These are phyloP conservation scores for Trifolium dubium DNA, from an alignment of 306 rosid genomes.

Conservation along the genomic window DNA sequence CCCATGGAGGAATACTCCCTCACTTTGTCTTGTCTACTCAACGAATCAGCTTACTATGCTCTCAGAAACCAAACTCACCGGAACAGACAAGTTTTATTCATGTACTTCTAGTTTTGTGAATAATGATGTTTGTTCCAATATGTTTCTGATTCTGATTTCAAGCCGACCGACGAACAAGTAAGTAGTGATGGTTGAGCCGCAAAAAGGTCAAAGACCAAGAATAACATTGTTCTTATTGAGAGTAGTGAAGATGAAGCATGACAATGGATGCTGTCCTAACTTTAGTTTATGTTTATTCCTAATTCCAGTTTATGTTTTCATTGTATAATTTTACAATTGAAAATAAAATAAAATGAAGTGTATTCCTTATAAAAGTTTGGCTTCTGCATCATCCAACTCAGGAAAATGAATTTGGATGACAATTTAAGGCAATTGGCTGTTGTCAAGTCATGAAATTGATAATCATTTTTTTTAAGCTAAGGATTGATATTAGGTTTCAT, in stretches of 20 bases:
- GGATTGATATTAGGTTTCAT: no score
- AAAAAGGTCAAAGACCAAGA: slow-evolving; percentile 67
- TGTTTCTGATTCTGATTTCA: slow-evolving; percentile 43
- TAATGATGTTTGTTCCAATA: slow-evolving; percentile 29
- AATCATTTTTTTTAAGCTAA: no score
- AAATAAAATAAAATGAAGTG: slow-evolving; percentile 13
- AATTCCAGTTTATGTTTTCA: neutral
- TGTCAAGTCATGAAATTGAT: no score
- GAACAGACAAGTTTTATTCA: slow-evolving; percentile 63
- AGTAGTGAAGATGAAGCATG: slow-evolving; percentile 84
- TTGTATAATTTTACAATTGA: neutral
- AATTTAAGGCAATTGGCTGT: neutral
- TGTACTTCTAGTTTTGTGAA: slow-evolving; percentile 20
- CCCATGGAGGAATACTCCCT: slow-evolving; percentile 83
- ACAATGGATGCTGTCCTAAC: neutral
- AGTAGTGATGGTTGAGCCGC: slow-evolving; percentile 53
- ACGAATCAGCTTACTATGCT: slow-evolving; percentile 68
- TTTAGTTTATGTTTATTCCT: neutral
- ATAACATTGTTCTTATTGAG: no score
- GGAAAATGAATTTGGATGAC: neutral
- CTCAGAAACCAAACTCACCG: slow-evolving; percentile 72
- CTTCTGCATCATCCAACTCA: slow-evolving; percentile 10
- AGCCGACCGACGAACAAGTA: slow-evolving; percentile 48
- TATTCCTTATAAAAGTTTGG: slow-evolving; percentile 10
- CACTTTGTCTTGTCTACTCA: slow-evolving; percentile 83